Evolutionary conservation across 805 yeast genomes (phyloP).

Genomic region (Pichia rugopelliculosa): DNA sequence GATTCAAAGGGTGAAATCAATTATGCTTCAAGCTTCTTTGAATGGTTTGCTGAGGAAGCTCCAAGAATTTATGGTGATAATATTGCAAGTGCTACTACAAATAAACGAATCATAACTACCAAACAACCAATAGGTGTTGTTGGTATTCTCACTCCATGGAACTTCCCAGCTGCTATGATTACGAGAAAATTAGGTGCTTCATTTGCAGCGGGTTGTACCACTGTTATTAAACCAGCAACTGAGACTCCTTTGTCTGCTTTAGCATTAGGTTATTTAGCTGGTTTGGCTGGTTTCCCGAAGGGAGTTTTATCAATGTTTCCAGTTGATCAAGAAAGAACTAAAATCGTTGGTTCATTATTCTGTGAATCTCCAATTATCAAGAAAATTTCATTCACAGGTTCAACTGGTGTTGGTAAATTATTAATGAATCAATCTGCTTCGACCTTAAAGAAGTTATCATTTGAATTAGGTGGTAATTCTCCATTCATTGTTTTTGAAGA

Average conservation of each 20-base stretch:
- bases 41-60: slow-evolving; percentile 80
- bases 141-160: slow-evolving; percentile 83
- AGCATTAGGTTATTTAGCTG: slow-evolving; percentile 57
- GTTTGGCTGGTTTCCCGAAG: slow-evolving; percentile 83
- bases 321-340: slow-evolving; percentile 63
- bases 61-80: slow-evolving; percentile 65
- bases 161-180: slow-evolving; percentile 74
- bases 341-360: slow-evolving; percentile 71
- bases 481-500: slow-evolving; percentile 79
- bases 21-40: slow-evolving; percentile 58
- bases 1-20: slow-evolving; percentile 63
- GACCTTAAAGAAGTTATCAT: slow-evolving; percentile 67
- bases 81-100: slow-evolving; percentile 48
- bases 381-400: slow-evolving; percentile 93
- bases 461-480: slow-evolving; percentile 87
- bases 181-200: slow-evolving; percentile 80
- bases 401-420: slow-evolving; percentile 76
- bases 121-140: slow-evolving; percentile 77
- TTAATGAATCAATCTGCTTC: slow-evolving; percentile 67
- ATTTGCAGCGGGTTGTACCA: slow-evolving; percentile 68
- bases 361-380: slow-evolving; percentile 72
- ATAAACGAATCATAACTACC: slow-evolving; percentile 57
- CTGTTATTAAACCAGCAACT: slow-evolving; percentile 69
- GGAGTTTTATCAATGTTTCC: slow-evolving; percentile 80
- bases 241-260: slow-evolving; percentile 79